Base-by-base conservation (phyloP, 2,329 filamentous ascomycete genomes). In the Sporothrix inflata region DNA sequence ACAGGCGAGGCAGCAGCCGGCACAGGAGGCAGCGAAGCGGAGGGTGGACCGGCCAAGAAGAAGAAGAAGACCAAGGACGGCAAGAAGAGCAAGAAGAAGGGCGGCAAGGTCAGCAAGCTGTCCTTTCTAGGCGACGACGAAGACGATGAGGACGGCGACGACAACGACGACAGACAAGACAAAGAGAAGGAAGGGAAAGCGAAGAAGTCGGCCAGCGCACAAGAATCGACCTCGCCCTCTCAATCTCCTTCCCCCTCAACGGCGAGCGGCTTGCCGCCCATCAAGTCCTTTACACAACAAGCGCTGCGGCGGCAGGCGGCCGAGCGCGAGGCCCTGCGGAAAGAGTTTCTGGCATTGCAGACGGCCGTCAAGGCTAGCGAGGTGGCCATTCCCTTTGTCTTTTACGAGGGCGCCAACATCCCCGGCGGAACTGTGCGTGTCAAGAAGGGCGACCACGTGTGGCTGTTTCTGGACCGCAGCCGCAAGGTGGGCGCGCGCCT, bases 371-470 rank as follows among this genome's bases (percentile, higher is more conserved):
- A 97, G 82, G 89, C 89, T 24, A 94, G 94, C 9, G 94, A 98
- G 78, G 92, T 99, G 71, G 87, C 92, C 19, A 91, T 99, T 42
- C 96, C 96, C 0, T 99, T 98, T 80, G 93, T 98, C 3, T 98
- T 98, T 79, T 98, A 98, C 82, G 95, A 98, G 76, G 96, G 96
- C 19, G 93, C 93, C 27, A 95, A 97, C 79, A 92, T 92, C 12
- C 92, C 94, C 0, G 94, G 94, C 19, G 94, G 95, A 1, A 88
- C 88, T 16, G 94, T 95, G 65, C 90, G 91, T 73, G 88, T 98
- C 68, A 97, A 94, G 81, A 99, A 99, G 82, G 95, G 96, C 11
- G 96, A 98, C 78, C 91, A 90, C 72, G 86, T 97, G 34, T 98
- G 96, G 96, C 84, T 98, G 1, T 97, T 98, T 75, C 84, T 99